These are phyloP conservation scores for Beauveria sp. DNA, from an alignment of 2,329 filamentous ascomycete species.

Conservation along the genomic window DNA sequence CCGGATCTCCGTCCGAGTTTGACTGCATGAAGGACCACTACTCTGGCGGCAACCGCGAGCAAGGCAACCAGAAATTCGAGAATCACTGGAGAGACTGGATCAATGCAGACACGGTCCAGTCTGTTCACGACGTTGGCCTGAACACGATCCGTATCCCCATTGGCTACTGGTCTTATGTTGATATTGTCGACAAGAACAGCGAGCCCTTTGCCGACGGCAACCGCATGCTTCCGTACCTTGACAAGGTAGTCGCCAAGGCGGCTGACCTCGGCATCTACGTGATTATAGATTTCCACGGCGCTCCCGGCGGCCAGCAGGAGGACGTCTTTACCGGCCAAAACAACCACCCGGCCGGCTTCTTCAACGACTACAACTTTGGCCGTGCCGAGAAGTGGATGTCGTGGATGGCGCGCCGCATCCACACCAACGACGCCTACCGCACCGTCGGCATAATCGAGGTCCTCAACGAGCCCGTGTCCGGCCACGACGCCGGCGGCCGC, in stretches of 20 bases:
- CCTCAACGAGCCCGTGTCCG: conserved; percentile 45
- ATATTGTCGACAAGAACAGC: conserved; percentile 34
- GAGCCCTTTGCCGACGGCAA: conserved; percentile 38
- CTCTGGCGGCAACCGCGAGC: conserved; percentile 18
- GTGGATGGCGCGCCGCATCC: conserved; percentile 47
- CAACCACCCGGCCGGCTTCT: conserved; percentile 40
- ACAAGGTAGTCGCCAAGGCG: conserved; percentile 24
- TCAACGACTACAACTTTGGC: conserved; percentile 46
- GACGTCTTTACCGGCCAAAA: conserved; percentile 37
- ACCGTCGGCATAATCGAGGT: conserved; percentile 53
- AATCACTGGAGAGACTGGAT: conserved; percentile 36
- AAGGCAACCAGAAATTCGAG: conserved; percentile 39
- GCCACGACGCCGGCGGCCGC: conserved; percentile 14
- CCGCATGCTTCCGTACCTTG: conserved; percentile 24
- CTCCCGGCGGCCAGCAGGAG: conserved; percentile 37
- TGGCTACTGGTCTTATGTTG: conserved; percentile 46
- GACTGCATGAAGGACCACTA: conserved; percentile 38
- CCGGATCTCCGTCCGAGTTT: conserved; percentile 36
- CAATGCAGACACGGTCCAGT: conserved; percentile 21
- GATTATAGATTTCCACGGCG: conserved; percentile 33
- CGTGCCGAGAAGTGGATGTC: conserved; percentile 46
- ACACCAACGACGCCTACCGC: conserved; percentile 39
- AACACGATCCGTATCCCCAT: conserved; percentile 47
- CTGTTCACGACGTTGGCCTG: conserved; percentile 41
- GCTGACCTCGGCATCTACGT: conserved; percentile 26